Conservation (phyloP, 176 grass and related monocot species). For the Cocos nucifera region DNA sequence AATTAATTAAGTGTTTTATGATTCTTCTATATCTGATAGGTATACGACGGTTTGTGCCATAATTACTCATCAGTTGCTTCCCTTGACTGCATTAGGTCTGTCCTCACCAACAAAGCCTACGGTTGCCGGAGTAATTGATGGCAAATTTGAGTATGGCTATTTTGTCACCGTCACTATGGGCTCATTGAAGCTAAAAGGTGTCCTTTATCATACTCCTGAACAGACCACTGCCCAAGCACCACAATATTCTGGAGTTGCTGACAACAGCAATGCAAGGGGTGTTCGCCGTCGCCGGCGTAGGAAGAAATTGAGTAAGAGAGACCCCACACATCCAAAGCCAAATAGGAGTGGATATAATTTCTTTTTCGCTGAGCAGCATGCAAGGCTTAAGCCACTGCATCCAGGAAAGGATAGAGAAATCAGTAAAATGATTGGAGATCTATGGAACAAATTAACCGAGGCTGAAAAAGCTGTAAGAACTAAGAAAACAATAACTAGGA, state of each 20-base stretch:
- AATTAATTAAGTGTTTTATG: no score
- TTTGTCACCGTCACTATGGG: constrained; percentile 71
- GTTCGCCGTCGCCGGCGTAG: constrained; percentile 30
- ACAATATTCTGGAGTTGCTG: constrained; percentile 19
- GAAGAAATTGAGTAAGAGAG: constrained; percentile 66
- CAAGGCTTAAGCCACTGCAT: constrained; percentile 57
- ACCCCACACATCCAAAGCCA: constrained; percentile 84
- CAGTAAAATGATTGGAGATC: constrained; percentile 81
- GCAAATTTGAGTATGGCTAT: constrained; percentile 90
- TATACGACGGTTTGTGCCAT: background rate
- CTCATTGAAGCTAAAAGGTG: constrained; percentile 58
- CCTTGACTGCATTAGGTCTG: constrained; percentile 16
- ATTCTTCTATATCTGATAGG: no score
- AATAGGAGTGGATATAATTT: constrained; percentile 95
- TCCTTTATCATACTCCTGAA: constrained; percentile 65
- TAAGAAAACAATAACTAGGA: no score
- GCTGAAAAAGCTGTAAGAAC: constrained; percentile 85
- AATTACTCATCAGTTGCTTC: constrained; percentile 8
- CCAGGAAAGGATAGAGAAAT: constrained; percentile 73
- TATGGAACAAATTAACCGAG: constrained; percentile 59
- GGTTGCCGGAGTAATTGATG: constrained; percentile 72
- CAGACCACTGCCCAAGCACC: constrained; percentile 21
- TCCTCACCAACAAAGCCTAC: constrained; percentile 24
- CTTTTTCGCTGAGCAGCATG: constrained; percentile 92
- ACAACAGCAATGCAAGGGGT: constrained; percentile 26